Evolutionary conservation across 768 basidiomycete genomes (phyloP).

Genomic region (Mycena sanguinolenta): DNA sequence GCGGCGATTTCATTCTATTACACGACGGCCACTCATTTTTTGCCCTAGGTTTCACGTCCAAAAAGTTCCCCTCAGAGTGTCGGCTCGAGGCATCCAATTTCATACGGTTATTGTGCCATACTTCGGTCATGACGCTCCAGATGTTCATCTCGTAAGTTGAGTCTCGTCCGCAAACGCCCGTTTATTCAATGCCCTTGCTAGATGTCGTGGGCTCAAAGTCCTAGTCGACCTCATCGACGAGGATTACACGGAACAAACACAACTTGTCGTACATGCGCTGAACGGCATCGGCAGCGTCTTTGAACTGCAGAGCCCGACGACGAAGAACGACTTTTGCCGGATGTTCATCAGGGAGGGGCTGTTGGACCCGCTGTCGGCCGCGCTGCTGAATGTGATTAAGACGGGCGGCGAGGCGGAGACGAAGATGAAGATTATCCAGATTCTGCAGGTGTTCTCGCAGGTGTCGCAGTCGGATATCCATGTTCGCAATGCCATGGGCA

Average conservation of each 20-base stretch:
- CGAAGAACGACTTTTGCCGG: slow-evolving; percentile 97
- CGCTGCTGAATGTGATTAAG: slow-evolving; percentile 89
- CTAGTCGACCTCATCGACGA: slow-evolving; percentile 97
- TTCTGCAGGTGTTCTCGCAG: slow-evolving; percentile 92
- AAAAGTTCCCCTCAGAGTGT: slow-evolving; percentile 93
- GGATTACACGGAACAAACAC: slow-evolving; percentile 92
- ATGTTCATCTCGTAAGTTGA: slow-evolving; percentile 98
- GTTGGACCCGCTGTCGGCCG: slow-evolving; percentile 91
- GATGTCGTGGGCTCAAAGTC: slow-evolving; percentile 94
- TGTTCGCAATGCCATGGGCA: slow-evolving; percentile 92
- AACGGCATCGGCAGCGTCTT: slow-evolving; percentile 97
- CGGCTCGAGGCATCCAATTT: slow-evolving; percentile 96
- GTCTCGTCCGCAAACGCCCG: not conserved
- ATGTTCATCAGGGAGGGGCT: slow-evolving; percentile 98
- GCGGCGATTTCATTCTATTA: slow-evolving; percentile 38
- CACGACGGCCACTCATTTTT: slow-evolving; percentile 6
- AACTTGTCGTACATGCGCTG: slow-evolving; percentile 92
- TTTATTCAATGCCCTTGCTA: slow-evolving; percentile 44
- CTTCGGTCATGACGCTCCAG: slow-evolving; percentile 93
- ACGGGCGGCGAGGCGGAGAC: slow-evolving; percentile 78
- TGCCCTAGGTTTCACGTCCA: slow-evolving; percentile 86
- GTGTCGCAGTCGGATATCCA: slow-evolving; percentile 96
- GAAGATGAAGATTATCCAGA: slow-evolving; percentile 91
- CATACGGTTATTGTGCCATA: slow-evolving; percentile 91
- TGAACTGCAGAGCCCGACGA: slow-evolving; percentile 95